phyloP scores from a whole-genome alignment of 176 grass and related monocot genomes.

The Oryza punctata region DNA sequence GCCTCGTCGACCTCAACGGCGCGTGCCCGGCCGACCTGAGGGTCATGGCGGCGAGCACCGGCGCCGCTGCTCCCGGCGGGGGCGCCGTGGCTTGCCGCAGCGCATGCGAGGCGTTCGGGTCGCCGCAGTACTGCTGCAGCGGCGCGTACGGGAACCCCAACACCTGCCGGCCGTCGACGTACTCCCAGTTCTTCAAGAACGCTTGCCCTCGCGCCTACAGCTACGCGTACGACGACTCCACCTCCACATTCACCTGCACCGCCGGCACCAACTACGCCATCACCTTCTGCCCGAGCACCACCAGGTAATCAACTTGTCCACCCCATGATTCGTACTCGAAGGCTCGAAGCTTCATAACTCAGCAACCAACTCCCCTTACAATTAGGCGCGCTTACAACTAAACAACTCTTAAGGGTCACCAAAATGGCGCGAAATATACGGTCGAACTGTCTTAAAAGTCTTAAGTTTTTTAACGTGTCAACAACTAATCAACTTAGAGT shows the following conservation, averaged over 20 bases:
- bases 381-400: not conserved
- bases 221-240: conserved; percentile 93
- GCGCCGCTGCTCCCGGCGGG: conserved; percentile 4
- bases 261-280: conserved; percentile 72
- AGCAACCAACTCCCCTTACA: not conserved
- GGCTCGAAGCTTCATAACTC: not conserved
- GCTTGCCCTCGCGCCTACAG: conserved; percentile 90
- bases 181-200: conserved; percentile 98
- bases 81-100: conserved; percentile 76
- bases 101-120: conserved; percentile 90
- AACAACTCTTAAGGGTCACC: too few species aligned
- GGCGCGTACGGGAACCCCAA: conserved; percentile 76
- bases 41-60: conserved; percentile 25
- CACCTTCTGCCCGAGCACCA: conserved; percentile 88
- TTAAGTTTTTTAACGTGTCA: not conserved
- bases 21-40: conserved; percentile 74
- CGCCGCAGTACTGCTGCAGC: conserved; percentile 91
- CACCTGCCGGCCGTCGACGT: conserved; percentile 76
- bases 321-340: not conserved
- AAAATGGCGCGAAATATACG: conserved; percentile 37
- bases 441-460: not conserved
- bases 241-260: conserved; percentile 87
- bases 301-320: conserved; percentile 52
- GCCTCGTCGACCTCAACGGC: conserved; percentile 75
- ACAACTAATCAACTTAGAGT: not conserved